Evolutionary conservation across 257 asterid species (phyloP).

Genomic region (Lycium barbarum): DNA sequence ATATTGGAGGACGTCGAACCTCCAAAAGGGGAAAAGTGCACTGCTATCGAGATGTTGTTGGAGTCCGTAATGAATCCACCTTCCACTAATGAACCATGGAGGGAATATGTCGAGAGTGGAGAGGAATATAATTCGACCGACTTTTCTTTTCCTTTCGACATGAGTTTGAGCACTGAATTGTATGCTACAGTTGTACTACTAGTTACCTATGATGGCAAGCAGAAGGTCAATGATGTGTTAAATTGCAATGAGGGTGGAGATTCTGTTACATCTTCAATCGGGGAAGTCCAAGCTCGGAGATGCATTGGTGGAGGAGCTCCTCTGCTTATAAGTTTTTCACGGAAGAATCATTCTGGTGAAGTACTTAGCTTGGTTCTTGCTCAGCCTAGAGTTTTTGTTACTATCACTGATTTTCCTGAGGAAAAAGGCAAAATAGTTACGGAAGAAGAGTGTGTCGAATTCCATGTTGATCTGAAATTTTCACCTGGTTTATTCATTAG

Average conservation of each 20-base stretch:
- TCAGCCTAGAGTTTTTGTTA: conserved; percentile 66
- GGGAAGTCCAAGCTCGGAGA: too few species aligned
- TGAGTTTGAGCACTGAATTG: too few species aligned
- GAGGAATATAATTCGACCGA: too few species aligned
- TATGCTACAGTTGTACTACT: not conserved
- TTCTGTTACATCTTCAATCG: not conserved
- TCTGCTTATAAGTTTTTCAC: too few species aligned
- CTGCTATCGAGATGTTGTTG: too few species aligned
- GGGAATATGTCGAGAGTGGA: too few species aligned
- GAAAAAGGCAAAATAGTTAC: conserved; percentile 66
- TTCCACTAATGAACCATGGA: too few species aligned
- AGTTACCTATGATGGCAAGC: not conserved
- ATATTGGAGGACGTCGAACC: too few species aligned
- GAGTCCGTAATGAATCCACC: too few species aligned
- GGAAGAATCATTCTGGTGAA: conserved; percentile 37
- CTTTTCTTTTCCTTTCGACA: too few species aligned
- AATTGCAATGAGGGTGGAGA: not conserved
- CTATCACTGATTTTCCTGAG: conserved; percentile 62
- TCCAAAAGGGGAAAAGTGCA: too few species aligned
- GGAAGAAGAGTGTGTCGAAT: conserved; percentile 50
- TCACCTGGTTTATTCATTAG: conserved; percentile 57
- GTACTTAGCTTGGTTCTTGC: conserved; percentile 77
- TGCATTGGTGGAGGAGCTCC: too few species aligned
- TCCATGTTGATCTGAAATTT: conserved; percentile 48
- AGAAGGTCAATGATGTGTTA: not conserved